Percentiles rank a stretch among this genome's conserved stretches.
Evolutionary conservation across 164 flowering plant species (phyloP).

Genomic region (Nelumbo lutea): DNA sequence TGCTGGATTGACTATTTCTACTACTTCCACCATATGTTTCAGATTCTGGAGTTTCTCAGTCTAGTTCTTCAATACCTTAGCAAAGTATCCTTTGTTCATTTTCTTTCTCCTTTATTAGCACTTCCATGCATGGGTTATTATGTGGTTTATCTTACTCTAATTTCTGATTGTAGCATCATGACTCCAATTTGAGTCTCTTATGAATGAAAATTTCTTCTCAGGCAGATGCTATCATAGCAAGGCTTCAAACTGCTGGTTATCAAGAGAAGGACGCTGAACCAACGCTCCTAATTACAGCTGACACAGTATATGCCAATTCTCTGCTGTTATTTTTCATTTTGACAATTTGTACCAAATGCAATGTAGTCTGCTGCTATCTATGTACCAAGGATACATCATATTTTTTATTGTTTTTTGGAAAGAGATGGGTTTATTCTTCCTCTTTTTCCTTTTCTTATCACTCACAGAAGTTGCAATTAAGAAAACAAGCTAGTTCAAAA

Average conservation of each 20-base stretch:
- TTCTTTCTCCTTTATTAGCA: not conserved
- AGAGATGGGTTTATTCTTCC: not conserved
- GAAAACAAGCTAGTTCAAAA: no score
- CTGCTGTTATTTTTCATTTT: conserved; percentile 11
- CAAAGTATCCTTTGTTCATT: not conserved
- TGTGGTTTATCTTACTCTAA: not conserved
- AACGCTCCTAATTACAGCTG: conserved; percentile 71
- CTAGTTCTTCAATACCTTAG: not conserved
- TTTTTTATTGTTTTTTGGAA: not conserved
- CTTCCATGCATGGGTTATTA: not conserved
- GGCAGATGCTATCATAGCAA: conserved; percentile 78
- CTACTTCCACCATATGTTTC: not conserved
- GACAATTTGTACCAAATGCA: not conserved
- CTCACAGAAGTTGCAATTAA: no score
- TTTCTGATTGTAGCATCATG: not conserved
- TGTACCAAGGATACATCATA: conserved; percentile 22
- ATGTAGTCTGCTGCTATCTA: conserved; percentile 21
- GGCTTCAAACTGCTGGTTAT: conserved; percentile 40
- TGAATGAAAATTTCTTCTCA: conserved; percentile 30
- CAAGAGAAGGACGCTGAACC: conserved; percentile 43
- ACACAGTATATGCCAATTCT: conserved; percentile 55
- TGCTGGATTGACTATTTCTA: no score
- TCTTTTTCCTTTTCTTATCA: no score
- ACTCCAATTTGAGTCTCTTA: conserved; percentile 6
- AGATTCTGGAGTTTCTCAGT: not conserved